Base-by-base conservation (phyloP, 1,284 basidiomycete genomes). In the Ceratobasidium theobromae region DNA sequence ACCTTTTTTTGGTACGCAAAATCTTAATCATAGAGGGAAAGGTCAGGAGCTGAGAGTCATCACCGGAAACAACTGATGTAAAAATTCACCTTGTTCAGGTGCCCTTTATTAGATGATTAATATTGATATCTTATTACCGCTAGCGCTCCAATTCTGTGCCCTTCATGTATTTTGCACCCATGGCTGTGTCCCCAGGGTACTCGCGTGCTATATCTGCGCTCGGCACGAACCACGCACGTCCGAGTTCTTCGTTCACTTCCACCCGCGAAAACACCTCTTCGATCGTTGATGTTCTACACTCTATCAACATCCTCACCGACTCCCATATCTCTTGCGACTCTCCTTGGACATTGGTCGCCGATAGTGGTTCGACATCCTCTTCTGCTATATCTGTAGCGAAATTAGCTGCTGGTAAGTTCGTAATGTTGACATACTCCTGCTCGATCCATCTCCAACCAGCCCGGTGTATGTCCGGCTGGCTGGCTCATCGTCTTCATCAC, bases 381-480 rank as follows among this genome's bases (percentile, higher is more conserved):
- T 81, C 77, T 21, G 79, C 78, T 21, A 80, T 76, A 70, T 79
- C 79, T 79, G 64, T 18, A n/a, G 11, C 1, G n/a, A 23, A 18
- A 58, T 32, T 16, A 30, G 8, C 43, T 14, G 9, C 9, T 6
- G 25, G 6, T 3, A 11, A 8, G 18, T n/a, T 21, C 16, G 18
- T 11, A 32, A n/a, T n/a, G n/a, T n/a, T n/a, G n/a, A 68, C 74
- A 57, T 71, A 84, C 83, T 84, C 73, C 78, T 72, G 64, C 75
- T 71, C 1, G 76, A 73, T 5, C 80, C 81, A 45, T 76, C 78
- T 14, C 75, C 71, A 16, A 77, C 73, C 41, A 79, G 70, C 52
- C 79, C 72, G 23, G 77, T 73, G 69, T 86, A 86, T 69, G 84
- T 85, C 1, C 84, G 82, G 67, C 85, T 84, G 35, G 79, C 67